phyloP scores from a whole-genome alignment of 1,139 yeast species.

The Yamadazyma blattariae region DNA sequence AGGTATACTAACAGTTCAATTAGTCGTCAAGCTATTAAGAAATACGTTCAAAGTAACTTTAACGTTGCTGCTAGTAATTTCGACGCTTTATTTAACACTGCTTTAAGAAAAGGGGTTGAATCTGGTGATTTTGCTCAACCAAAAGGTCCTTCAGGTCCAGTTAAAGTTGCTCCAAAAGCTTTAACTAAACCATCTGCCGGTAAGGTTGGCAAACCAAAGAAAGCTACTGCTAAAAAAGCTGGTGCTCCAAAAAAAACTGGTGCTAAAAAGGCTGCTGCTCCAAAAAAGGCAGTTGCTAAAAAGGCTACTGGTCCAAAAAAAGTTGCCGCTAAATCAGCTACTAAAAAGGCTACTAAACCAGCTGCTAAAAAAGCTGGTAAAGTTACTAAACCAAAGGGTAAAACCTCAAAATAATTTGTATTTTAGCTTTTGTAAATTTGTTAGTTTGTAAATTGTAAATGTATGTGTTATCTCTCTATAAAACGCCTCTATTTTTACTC shows the following conservation, averaged over 20 bases:
- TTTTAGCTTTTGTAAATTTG: no score
- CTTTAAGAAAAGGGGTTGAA: constrained; percentile 79
- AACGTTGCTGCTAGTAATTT: constrained; percentile 61
- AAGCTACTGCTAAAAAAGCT: constrained; percentile 16
- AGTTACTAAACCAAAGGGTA: constrained; percentile 8
- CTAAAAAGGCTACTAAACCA: constrained; percentile 20
- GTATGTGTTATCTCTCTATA: no score
- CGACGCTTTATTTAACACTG: constrained; percentile 73
- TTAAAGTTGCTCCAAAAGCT: constrained; percentile 40
- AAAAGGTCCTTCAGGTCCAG: constrained; percentile 81
- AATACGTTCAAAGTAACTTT: constrained; percentile 63
- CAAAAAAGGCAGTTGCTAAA: constrained; percentile 10
- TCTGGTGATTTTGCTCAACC: constrained; percentile 80
- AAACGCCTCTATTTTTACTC: no score
- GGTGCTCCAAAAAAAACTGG: constrained; percentile 18
- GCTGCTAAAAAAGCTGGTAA: constrained; percentile 10
- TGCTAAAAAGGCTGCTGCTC: constrained; percentile 1
- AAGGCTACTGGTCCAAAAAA: constrained; percentile 15
- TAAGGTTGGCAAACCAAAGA: constrained; percentile 18
- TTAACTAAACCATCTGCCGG: constrained; percentile 15
- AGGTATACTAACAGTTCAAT: no score
- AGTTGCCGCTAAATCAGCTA: constrained; percentile 14
- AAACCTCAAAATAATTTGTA: no score
- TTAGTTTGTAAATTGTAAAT: no score
- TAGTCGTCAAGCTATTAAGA: constrained; percentile 74